Conservation (phyloP, 2,329 filamentous ascomycete species). For the Catunica adiposa region DNA sequence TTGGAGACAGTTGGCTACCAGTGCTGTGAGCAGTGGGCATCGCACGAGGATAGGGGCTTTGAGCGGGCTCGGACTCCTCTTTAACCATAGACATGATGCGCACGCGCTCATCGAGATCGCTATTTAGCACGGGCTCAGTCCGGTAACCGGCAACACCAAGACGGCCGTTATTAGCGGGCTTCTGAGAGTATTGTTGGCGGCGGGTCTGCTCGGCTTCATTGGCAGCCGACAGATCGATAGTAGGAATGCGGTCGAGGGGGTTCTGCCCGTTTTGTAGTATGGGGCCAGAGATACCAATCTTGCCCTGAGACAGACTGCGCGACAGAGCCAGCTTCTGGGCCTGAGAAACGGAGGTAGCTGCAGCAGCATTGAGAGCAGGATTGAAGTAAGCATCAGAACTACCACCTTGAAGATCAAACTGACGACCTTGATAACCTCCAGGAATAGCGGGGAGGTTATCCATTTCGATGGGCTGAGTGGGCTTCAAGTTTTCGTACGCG, state of each 20-base stretch:
- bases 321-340: constrained; percentile 15
- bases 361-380: constrained; percentile 17
- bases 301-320: constrained; percentile 20
- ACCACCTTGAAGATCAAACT: constrained; percentile 9
- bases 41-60: constrained; percentile 6
- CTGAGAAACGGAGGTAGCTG: constrained; percentile 17
- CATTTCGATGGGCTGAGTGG: constrained; percentile 16
- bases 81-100: constrained; percentile 13
- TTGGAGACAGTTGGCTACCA: constrained; percentile 34
- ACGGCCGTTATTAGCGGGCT: not conserved
- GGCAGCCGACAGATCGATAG: constrained; percentile 34
- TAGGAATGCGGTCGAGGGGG: constrained; percentile 30
- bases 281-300: constrained; percentile 33
- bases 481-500: constrained; percentile 34
- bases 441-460: constrained; percentile 1
- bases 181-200: constrained; percentile 21
- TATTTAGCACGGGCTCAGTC: constrained; percentile 11
- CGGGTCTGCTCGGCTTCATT: constrained; percentile 30
- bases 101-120: constrained; percentile 12
- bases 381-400: constrained; percentile 9
- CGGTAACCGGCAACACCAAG: constrained; percentile 4
- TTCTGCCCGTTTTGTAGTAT: constrained; percentile 26
- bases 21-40: constrained; percentile 25
- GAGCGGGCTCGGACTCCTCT: constrained; percentile 12
- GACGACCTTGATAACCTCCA: not conserved